Conservation (phyloP, 306 rosid genomes). For the Ammopiptanthus mongolicus region DNA sequence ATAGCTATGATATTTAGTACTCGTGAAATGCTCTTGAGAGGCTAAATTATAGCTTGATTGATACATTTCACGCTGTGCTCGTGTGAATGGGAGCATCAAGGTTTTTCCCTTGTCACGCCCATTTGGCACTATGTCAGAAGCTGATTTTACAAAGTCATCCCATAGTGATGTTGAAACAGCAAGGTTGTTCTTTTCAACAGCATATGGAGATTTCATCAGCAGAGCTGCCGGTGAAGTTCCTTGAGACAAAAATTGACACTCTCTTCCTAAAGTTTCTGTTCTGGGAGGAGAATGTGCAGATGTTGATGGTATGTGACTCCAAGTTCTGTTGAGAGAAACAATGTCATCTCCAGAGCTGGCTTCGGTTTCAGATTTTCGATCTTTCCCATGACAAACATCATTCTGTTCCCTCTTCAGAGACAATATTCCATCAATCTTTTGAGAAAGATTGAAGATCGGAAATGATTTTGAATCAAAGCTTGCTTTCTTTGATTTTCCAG, state of each 20-base stretch:
- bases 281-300: slow-evolving; percentile 29
- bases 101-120: slow-evolving; percentile 32
- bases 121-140: slow-evolving; percentile 37
- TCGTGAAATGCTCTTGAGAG: slow-evolving; percentile 32
- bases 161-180: slow-evolving; percentile 34
- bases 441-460: slow-evolving; percentile 44
- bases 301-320: slow-evolving; percentile 27
- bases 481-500: slow-evolving; percentile 26
- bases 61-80: slow-evolving; percentile 28
- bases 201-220: slow-evolving; percentile 28
- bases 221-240: slow-evolving; percentile 7
- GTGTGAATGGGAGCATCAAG: slow-evolving; percentile 27
- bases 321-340: slow-evolving; percentile 25
- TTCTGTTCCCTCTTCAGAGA: slow-evolving; percentile 24
- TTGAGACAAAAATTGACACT: slow-evolving; percentile 23
- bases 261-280: slow-evolving; percentile 26
- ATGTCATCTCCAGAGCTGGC: slow-evolving; percentile 22
- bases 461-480: slow-evolving; percentile 39
- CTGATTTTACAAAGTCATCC: slow-evolving; percentile 34
- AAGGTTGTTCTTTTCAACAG: slow-evolving; percentile 30
- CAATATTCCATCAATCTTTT: slow-evolving; percentile 31
- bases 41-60: slow-evolving; percentile 35
- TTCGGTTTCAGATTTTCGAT: slow-evolving; percentile 26
- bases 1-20: slow-evolving; percentile 25
- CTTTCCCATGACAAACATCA: slow-evolving; percentile 25